Evolutionary conservation across 495 filamentous ascomycete genomes (phyloP).

Genomic region (Astrothelium subdiscretum): DNA sequence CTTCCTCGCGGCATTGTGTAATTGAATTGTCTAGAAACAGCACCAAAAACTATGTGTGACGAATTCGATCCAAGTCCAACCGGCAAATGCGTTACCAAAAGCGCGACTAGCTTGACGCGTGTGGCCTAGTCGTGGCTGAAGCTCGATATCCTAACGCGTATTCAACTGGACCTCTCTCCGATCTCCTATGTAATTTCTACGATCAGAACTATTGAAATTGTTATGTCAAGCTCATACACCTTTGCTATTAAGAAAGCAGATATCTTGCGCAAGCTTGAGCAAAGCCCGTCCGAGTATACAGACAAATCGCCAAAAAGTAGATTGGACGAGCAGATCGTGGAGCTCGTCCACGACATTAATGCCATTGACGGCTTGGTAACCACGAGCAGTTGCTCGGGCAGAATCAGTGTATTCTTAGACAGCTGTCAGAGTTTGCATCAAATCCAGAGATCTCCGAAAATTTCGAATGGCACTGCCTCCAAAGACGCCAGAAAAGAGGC

Average conservation of each 20-base stretch:
- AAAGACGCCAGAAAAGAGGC: constrained; percentile 45
- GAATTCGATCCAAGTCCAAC: not conserved
- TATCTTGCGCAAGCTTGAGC: constrained; percentile 53
- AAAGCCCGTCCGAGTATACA: constrained; percentile 53
- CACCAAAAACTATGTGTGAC: not conserved
- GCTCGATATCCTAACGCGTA: no score
- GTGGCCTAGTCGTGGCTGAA: not conserved
- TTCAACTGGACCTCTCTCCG: not conserved
- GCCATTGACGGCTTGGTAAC: constrained; percentile 60
- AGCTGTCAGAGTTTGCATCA: constrained; percentile 36
- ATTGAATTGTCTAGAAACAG: not conserved
- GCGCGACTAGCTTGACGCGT: not conserved
- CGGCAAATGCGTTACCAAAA: not conserved
- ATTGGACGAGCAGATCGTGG: constrained; percentile 63
- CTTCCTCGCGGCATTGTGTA: not conserved
- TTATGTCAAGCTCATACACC: constrained; percentile 3
- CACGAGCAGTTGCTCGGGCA: constrained; percentile 82
- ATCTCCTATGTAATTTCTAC: not conserved
- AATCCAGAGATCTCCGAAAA: not conserved
- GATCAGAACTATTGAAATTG: not conserved
- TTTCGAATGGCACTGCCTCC: constrained; percentile 4
- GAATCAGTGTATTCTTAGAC: constrained; percentile 77
- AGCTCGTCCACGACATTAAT: constrained; percentile 68
- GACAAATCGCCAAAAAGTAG: constrained; percentile 80
- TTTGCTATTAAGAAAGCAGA: constrained; percentile 51